Evolutionary conservation across 2,329 filamentous ascomycete species (phyloP), one percentile per base, ranked within the genome.

Genomic region (Lizonia empirigonia): DNA sequence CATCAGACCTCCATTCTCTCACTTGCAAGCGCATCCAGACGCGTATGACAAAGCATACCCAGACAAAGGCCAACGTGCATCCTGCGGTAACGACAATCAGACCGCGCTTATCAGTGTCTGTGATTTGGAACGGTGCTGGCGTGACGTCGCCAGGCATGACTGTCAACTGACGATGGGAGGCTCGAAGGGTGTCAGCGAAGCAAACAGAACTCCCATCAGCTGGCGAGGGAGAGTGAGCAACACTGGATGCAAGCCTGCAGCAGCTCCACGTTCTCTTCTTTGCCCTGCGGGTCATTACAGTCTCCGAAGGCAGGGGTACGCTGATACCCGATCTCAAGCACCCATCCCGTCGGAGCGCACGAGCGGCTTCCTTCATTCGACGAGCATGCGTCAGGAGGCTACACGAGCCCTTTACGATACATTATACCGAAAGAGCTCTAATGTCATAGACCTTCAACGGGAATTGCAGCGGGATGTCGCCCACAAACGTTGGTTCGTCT

Each of bases 1-100:
- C 68, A 39, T 72, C 69, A 24, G 59, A 57, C 45, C 58, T 65
- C 69, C 68, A 72, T 23, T 70, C 63, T 20, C 61, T 60, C 3
- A 59, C 58, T 27, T 63, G 58, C 7, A 44, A 40, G n/a, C 68
- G 63, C 38, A 71, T 40, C 58, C 63, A 71, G 32, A 68, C 42
- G 19, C 69, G 61, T 3, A 72, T 69, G 23, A 65, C 22, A 12
- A 65, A 63, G 39, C 68, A 72, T 1, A 56, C 53, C 58, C 62
- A 62, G 9, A 71, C 60, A 48, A 71, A 72, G 6, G 63, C 61
- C 19, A 70, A 38, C 4, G 64, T 65, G 3, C 57, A 49, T 9
- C 59, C 64, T 15, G 64, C 65, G 0, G 64, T 64, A 22, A 71
- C 64, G 7, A 69, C 61, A 7, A 72, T 59, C n/a, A 72, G 53